phyloP scores from a whole-genome alignment of 225 moss, liverwort and hornwort species.

The Ulota crispa region DNA sequence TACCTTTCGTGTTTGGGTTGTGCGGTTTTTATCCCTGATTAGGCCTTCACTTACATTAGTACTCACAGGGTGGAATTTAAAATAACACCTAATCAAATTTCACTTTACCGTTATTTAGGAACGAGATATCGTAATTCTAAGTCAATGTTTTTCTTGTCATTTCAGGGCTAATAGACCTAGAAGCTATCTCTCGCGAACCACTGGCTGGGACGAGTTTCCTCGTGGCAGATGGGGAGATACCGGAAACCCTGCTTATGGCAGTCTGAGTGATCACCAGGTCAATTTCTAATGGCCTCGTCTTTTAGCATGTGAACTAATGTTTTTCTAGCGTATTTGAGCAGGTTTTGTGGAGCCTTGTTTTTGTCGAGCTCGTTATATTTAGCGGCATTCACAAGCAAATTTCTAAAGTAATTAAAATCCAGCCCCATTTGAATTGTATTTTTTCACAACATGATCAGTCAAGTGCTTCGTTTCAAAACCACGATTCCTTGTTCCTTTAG shows the following conservation, averaged over 20 bases:
- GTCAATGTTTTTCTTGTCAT: not conserved
- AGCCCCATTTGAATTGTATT: not conserved
- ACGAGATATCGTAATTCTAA: not conserved
- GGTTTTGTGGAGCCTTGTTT: not conserved
- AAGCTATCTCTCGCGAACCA: conserved; percentile 91
- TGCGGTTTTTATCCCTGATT: not conserved
- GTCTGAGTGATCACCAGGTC: conserved; percentile 94
- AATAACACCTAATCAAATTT: not conserved
- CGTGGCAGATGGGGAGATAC: conserved; percentile 92
- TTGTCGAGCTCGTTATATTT: not conserved
- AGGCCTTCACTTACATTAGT: not conserved
- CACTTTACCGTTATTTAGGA: not conserved
- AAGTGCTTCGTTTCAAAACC: not conserved
- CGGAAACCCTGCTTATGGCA: conserved; percentile 85
- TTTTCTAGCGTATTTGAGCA: not conserved
- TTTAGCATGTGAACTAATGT: not conserved
- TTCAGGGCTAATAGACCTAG: conserved; percentile 92
- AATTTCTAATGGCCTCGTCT: not conserved
- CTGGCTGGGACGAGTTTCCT: conserved; percentile 93
- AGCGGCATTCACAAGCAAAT: not conserved
- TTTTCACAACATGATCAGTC: not conserved
- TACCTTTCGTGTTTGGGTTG: not conserved
- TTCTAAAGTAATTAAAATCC: not conserved
- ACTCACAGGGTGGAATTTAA: not conserved
- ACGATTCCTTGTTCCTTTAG: not conserved